phyloP scores from a whole-genome alignment of 2,329 filamentous ascomycete genomes.

The Phialocephala sp. region DNA sequence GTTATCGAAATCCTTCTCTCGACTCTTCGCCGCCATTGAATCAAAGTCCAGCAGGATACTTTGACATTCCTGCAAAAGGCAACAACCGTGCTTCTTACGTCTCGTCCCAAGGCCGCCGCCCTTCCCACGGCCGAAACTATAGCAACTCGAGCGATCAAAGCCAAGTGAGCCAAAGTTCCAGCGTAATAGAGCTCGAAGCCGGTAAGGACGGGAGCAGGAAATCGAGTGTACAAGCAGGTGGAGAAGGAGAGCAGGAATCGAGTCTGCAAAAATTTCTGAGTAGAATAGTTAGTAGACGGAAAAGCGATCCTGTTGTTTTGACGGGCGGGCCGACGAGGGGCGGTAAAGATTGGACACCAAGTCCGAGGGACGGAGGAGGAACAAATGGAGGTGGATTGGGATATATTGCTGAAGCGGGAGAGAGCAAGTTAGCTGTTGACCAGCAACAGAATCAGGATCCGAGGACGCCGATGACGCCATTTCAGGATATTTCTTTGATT shows the following conservation, averaged over 20 bases:
- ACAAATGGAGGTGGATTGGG: conserved; percentile 16
- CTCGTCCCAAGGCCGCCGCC: conserved; percentile 25
- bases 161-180: conserved; percentile 28
- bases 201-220: conserved; percentile 20
- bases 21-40: conserved; percentile 29
- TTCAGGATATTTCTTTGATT: conserved; percentile 26
- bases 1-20: conserved; percentile 25
- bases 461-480: conserved; percentile 26
- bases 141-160: conserved; percentile 29
- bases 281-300: conserved; percentile 20
- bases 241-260: conserved; percentile 9
- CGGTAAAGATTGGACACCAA: conserved; percentile 12
- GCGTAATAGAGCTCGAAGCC: conserved; percentile 30
- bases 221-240: background rate
- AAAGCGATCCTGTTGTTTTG: conserved; percentile 15
- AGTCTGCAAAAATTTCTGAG: conserved; percentile 26
- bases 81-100: conserved; percentile 27
- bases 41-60: conserved; percentile 30
- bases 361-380: conserved; percentile 12
- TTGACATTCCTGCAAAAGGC: conserved; percentile 28
- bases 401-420: conserved; percentile 35
- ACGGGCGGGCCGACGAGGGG: conserved; percentile 18
- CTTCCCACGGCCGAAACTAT: conserved; percentile 35
- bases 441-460: background rate
- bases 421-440: conserved; percentile 30